These are phyloP conservation scores for Talaromyces thailandensis DNA, from an alignment of 495 filamentous ascomycete species.

Conservation along the genomic window DNA sequence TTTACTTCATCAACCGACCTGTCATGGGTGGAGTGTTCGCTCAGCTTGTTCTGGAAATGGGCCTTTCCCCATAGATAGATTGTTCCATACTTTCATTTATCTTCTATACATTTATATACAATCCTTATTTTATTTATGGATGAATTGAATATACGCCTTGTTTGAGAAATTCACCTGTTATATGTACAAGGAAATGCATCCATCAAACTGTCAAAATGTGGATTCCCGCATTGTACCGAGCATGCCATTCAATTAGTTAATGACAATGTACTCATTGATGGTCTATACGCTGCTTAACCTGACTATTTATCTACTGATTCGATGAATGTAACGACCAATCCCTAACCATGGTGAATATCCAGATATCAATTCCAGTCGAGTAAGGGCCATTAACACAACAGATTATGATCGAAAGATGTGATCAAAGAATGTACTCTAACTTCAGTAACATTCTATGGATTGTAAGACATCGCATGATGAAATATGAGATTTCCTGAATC, in stretches of 20 bases:
- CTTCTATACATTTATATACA: background rate
- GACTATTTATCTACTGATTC: no score
- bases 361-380: no score
- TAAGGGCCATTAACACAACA: no score
- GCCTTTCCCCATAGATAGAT: conserved; percentile 9
- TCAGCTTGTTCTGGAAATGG: conserved; percentile 27
- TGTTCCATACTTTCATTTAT: background rate
- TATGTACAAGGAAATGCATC: conserved; percentile 16
- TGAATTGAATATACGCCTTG: background rate
- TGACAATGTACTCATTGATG: background rate
- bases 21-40: conserved; percentile 47
- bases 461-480: no score
- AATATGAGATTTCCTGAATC: no score
- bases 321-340: no score
- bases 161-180: background rate
- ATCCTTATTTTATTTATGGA: background rate
- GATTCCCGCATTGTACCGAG: conserved; percentile 1
- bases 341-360: no score
- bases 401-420: background rate
- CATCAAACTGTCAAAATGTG: background rate
- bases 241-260: background rate
- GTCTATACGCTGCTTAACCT: background rate
- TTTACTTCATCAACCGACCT: conserved; percentile 42
- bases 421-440: background rate
- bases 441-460: background rate